A percentile compares a stretch with the other conserved stretches of the same genome.
phyloP scores from a whole-genome alignment of 2,329 filamentous ascomycete genomes.

The Metarhizium rileyi region DNA sequence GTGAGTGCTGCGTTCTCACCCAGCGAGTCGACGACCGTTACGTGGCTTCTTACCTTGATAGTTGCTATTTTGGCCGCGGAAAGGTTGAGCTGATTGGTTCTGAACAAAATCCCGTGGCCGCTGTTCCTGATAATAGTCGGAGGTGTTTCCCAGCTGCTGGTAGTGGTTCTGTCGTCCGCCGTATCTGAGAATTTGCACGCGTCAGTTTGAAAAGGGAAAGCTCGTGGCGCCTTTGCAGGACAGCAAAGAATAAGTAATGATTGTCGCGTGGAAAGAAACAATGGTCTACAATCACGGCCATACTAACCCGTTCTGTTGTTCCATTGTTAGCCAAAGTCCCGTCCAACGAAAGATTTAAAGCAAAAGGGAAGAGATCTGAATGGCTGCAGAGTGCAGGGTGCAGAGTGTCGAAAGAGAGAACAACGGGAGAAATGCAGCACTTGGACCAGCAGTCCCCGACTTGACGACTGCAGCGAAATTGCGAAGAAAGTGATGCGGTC shows the following conservation, averaged over 20 bases:
- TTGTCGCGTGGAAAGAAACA: background rate
- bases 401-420: background rate
- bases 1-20: conserved; percentile 15
- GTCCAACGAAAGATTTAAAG: background rate
- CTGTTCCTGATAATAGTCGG: conserved; percentile 23
- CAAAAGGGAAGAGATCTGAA: no score
- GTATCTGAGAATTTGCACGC: conserved; percentile 33
- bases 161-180: conserved; percentile 47
- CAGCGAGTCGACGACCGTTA: conserved; percentile 15
- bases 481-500: background rate
- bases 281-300: background rate
- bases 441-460: background rate
- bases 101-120: background rate
- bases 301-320: conserved; percentile 45
- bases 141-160: conserved; percentile 39
- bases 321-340: conserved; percentile 17
- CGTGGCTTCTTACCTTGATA: conserved; percentile 20
- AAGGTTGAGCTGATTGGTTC: conserved; percentile 3
- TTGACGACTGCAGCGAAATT: background rate
- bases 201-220: background rate
- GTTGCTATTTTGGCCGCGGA: conserved; percentile 16
- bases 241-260: background rate
- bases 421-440: background rate
- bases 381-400: background rate
- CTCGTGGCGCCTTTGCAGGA: background rate